Percentiles rank a stretch among this genome's conserved stretches.
Conservation (phyloP, 2,329 filamentous ascomycete genomes). For the Thelonectria rubi region DNA sequence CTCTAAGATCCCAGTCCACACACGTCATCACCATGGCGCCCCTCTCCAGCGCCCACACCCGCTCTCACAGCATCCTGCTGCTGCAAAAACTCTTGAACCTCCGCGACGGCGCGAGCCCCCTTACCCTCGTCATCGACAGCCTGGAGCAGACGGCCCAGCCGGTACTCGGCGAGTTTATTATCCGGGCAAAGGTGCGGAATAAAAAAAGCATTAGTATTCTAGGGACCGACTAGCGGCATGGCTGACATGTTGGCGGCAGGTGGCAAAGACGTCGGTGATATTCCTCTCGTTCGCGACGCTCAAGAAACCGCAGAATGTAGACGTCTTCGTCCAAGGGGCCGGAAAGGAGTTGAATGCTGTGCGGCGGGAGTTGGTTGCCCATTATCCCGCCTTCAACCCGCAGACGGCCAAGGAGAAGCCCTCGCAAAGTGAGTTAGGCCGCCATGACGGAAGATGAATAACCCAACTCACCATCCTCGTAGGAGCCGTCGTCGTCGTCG, state of each 20-base stretch:
- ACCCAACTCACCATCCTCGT: slow-evolving; percentile 4
- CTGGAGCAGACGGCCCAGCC: slow-evolving; percentile 81
- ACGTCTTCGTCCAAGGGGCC: slow-evolving; percentile 72
- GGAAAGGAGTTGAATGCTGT: slow-evolving; percentile 67
- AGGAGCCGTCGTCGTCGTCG: slow-evolving; percentile 82
- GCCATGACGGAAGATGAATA: neutral
- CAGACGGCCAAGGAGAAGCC: slow-evolving; percentile 48
- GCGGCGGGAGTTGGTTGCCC: slow-evolving; percentile 66
- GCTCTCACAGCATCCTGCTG: slow-evolving; percentile 85
- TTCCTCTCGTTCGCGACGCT: slow-evolving; percentile 83
- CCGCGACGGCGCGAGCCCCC: slow-evolving; percentile 81
- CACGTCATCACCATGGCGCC: slow-evolving; percentile 59
- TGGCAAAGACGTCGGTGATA: slow-evolving; percentile 74
- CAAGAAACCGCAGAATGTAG: slow-evolving; percentile 68
- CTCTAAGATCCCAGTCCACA: neutral
- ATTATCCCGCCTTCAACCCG: slow-evolving; percentile 55
- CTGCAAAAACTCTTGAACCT: slow-evolving; percentile 84
- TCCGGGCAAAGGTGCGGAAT: slow-evolving; percentile 72
- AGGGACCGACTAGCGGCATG: neutral
- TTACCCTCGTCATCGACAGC: slow-evolving; percentile 86
- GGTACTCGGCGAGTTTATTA: slow-evolving; percentile 76
- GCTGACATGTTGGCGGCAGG: slow-evolving; percentile 45
- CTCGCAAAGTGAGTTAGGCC: slow-evolving; percentile 53
- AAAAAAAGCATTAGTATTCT: no score
- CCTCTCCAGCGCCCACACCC: slow-evolving; percentile 66